Conservation (phyloP, 441 rosid genomes). For the Adansonia gregorii region DNA sequence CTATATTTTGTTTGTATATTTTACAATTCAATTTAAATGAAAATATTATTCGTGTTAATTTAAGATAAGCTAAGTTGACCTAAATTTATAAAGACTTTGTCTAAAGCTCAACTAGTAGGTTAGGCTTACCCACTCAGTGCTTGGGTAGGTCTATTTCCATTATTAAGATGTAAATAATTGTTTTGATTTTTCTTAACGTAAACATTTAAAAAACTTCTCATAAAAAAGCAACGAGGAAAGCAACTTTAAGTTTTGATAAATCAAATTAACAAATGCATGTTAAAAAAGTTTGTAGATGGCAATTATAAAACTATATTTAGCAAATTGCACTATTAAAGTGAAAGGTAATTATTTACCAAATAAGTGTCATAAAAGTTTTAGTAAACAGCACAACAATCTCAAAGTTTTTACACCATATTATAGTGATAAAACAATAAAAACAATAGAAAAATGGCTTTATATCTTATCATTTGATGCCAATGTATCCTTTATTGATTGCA, state of each 20-base stretch:
- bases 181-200: too few relatives aligned
- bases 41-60: too few relatives aligned
- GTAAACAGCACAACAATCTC: background rate
- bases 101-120: too few relatives aligned
- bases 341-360: background rate
- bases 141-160: too few relatives aligned
- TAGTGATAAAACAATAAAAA: background rate
- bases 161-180: too few relatives aligned
- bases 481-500: conserved; percentile 32
- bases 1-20: too few relatives aligned
- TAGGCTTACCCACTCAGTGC: too few relatives aligned
- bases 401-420: background rate
- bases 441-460: background rate
- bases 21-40: too few relatives aligned
- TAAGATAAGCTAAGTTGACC: too few relatives aligned
- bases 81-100: too few relatives aligned
- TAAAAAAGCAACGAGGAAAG: background rate
- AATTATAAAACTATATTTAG: background rate
- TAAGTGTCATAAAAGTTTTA: background rate
- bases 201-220: background rate
- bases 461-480: conserved; percentile 38
- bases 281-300: conserved; percentile 2
- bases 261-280: background rate
- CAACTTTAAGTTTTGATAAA: background rate
- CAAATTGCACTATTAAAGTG: background rate